These are phyloP conservation scores for Chlamydomonas sp. DNA, from an alignment of 139 green algal genomes.

Conservation along the genomic window DNA sequence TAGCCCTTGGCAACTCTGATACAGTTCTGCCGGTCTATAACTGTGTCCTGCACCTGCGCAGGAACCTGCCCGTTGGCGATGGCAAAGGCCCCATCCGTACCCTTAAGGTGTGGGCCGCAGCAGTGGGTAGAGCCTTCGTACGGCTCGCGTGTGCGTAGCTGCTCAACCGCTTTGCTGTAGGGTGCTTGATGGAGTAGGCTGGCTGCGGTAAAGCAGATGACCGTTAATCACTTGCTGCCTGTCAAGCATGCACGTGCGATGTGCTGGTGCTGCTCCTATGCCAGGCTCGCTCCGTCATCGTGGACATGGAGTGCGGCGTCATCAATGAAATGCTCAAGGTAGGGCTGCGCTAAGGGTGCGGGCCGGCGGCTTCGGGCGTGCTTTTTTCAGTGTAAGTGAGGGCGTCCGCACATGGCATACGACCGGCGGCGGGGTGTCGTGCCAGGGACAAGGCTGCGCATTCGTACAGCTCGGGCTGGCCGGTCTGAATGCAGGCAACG, in stretches of 20 bases:
- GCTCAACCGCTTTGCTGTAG: too few species aligned
- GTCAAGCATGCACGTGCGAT: background rate
- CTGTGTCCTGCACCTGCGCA: conserved; percentile 11
- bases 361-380: background rate
- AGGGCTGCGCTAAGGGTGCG: background rate
- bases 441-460: too few species aligned
- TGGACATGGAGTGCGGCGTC: conserved; percentile 91
- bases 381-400: background rate
- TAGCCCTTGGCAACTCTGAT: too few species aligned
- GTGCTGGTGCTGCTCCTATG: background rate
- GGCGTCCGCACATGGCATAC: background rate
- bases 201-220: too few species aligned
- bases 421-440: too few species aligned
- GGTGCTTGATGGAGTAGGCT: too few species aligned
- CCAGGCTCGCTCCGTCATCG: conserved; percentile 77
- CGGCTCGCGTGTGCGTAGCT: too few species aligned
- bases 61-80: conserved; percentile 68
- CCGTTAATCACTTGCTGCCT: too few species aligned
- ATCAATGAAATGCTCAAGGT: conserved; percentile 85
- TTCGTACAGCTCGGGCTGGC: too few species aligned
- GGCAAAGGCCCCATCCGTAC: conserved; percentile 59
- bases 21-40: too few species aligned
- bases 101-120: conserved; percentile 60
- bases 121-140: too few species aligned
- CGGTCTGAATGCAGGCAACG: too few species aligned